phyloP scores from a whole-genome alignment of 2,329 filamentous ascomycete species.

The Colletotrichum viniferum region DNA sequence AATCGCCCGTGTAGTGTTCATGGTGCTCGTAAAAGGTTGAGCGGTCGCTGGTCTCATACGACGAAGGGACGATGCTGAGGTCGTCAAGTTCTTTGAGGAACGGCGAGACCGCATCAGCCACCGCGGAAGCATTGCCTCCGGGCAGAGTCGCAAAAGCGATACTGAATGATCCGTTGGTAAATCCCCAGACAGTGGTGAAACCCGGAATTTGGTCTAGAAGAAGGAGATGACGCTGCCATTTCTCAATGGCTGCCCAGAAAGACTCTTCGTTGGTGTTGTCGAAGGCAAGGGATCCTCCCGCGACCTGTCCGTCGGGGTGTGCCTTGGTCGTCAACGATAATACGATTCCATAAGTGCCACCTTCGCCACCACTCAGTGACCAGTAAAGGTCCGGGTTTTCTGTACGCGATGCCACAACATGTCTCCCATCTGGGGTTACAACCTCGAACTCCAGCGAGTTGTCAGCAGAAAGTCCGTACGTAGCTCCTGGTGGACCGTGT shows the following conservation, averaged over 20 bases:
- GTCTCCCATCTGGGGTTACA: conserved; percentile 45
- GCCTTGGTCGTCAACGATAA: conserved; percentile 19
- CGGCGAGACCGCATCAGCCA: neutral
- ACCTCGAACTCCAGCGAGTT: conserved; percentile 54
- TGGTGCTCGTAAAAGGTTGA: conserved; percentile 24
- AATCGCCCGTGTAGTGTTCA: conserved; percentile 38
- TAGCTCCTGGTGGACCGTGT: conserved; percentile 47
- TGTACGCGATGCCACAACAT: conserved; percentile 42
- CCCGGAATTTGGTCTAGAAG: neutral
- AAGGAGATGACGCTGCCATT: neutral
- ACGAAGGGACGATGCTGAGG: neutral
- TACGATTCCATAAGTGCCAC: conserved; percentile 56
- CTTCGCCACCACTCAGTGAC: conserved; percentile 57
- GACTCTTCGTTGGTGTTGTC: conserved; percentile 32
- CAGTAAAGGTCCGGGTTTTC: conserved; percentile 58
- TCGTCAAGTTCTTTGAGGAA: neutral
- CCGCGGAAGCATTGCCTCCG: neutral
- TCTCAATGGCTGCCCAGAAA: neutral
- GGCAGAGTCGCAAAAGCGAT: neutral
- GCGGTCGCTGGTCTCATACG: neutral
- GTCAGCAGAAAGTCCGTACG: conserved; percentile 56
- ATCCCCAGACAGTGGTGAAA: neutral
- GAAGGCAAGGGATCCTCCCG: conserved; percentile 38
- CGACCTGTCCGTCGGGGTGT: conserved; percentile 28
- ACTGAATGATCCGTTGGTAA: neutral